Conservation (phyloP, 202 grass and related monocot species). For the Zoysia matrella region DNA sequence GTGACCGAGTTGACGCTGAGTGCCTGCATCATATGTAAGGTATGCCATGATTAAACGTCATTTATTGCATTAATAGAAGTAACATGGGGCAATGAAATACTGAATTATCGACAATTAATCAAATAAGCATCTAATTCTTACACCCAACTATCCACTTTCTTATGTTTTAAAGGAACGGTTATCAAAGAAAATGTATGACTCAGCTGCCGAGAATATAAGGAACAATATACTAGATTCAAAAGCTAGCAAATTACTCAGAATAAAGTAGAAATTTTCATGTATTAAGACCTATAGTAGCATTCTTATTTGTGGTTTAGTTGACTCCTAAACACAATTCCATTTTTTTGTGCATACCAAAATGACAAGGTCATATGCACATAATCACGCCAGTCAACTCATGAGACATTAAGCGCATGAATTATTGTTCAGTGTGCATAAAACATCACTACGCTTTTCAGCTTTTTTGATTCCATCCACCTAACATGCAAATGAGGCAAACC, state of each 20-base stretch:
- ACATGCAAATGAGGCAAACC: no score
- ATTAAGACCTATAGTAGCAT: neutral
- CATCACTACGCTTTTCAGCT: no score
- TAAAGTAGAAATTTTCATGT: no score
- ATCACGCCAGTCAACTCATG: neutral
- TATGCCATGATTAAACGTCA: neutral
- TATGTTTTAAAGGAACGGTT: neutral
- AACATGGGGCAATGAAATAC: neutral
- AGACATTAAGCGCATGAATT: neutral
- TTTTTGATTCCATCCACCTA: no score
- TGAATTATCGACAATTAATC: no score
- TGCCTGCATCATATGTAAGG: conserved; percentile 28
- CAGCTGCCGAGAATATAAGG: no score
- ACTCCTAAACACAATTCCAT: neutral
- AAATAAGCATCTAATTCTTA: neutral
- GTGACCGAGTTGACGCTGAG: conserved; percentile 29
- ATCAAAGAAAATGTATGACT: neutral
- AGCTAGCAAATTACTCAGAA: no score
- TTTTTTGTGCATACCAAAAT: neutral
- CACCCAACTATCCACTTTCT: conserved; percentile 1
- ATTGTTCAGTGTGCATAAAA: neutral
- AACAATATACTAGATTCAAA: no score
- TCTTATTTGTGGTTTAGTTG: neutral
- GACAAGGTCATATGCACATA: neutral
- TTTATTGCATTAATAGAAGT: neutral